A percentile compares a stretch with the other conserved stretches of the same genome.
phyloP scores from a whole-genome alignment of 2,329 filamentous ascomycete genomes.

The Botryotinia calthae region DNA sequence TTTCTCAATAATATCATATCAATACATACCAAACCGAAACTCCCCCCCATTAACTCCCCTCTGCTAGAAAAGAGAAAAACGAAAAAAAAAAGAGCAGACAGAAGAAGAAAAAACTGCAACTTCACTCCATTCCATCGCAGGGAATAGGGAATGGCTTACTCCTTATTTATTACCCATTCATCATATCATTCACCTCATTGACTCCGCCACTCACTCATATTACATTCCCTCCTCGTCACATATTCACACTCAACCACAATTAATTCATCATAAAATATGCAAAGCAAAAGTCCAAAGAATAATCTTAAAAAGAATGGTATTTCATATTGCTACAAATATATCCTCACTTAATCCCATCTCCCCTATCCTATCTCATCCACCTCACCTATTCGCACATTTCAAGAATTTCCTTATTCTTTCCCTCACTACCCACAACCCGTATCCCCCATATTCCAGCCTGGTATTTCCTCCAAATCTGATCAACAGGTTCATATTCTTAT shows the following conservation, averaged over 20 bases:
- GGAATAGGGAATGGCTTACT: background rate
- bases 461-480: conserved; percentile 16
- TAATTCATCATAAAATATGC: background rate
- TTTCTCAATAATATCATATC: no score
- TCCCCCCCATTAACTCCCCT: no score
- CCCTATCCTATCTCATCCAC: background rate
- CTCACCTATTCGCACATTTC: background rate
- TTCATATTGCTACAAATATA: conserved; percentile 21
- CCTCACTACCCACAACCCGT: background rate
- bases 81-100: no score
- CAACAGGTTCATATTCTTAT: conserved; percentile 11
- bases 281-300: no score
- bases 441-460: conserved; percentile 1
- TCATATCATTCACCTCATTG: background rate
- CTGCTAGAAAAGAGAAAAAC: no score
- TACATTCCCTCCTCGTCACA: background rate
- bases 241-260: background rate
- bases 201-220: background rate
- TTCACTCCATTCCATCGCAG: no score
- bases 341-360: conserved; percentile 11
- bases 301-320: conserved; percentile 13
- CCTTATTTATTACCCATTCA: background rate
- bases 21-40: no score
- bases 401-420: background rate
- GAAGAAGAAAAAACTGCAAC: no score